Conservation (phyloP, 1,284 basidiomycete species). For the Tremellales sp. region DNA sequence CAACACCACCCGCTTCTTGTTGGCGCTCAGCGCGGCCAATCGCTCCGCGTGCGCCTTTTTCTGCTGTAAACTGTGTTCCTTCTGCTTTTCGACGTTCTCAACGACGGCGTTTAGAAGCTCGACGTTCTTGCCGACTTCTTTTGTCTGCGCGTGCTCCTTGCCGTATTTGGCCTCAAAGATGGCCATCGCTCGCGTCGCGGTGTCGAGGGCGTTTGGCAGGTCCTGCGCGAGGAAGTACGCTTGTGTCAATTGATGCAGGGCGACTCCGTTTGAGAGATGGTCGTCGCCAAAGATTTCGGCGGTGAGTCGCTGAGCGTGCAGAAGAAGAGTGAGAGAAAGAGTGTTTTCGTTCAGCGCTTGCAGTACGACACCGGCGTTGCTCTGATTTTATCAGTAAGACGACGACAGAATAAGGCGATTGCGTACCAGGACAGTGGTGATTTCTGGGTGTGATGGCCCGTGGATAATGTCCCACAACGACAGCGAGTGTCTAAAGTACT, state of each 20-base stretch:
- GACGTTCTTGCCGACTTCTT: slow-evolving; percentile 50
- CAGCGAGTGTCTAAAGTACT: slow-evolving; percentile 54
- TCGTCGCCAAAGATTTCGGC: slow-evolving; percentile 39
- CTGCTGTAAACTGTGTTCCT: slow-evolving; percentile 39
- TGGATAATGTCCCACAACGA: slow-evolving; percentile 54
- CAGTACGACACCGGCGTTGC: slow-evolving; percentile 47
- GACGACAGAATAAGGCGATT: not conserved
- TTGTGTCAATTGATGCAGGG: slow-evolving; percentile 49
- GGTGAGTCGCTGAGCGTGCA: slow-evolving; percentile 35
- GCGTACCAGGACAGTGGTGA: slow-evolving; percentile 52
- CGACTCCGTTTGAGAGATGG: slow-evolving; percentile 43
- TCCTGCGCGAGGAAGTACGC: slow-evolving; percentile 48
- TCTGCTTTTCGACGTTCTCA: slow-evolving; percentile 44
- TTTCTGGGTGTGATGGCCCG: slow-evolving; percentile 53
- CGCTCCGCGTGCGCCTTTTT: slow-evolving; percentile 37
- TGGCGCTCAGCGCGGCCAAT: slow-evolving; percentile 19
- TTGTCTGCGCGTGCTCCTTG: slow-evolving; percentile 47
- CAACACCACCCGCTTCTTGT: slow-evolving; percentile 11
- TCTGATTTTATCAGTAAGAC: slow-evolving; percentile 15
- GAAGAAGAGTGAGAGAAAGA: slow-evolving; percentile 39
- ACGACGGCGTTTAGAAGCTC: slow-evolving; percentile 46
- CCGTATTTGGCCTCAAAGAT: slow-evolving; percentile 48
- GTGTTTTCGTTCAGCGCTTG: slow-evolving; percentile 44
- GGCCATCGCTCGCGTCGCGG: slow-evolving; percentile 43
- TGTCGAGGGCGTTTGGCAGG: slow-evolving; percentile 45